Conservation (phyloP, 75 land plant species). For the Picea sitchensis region DNA sequence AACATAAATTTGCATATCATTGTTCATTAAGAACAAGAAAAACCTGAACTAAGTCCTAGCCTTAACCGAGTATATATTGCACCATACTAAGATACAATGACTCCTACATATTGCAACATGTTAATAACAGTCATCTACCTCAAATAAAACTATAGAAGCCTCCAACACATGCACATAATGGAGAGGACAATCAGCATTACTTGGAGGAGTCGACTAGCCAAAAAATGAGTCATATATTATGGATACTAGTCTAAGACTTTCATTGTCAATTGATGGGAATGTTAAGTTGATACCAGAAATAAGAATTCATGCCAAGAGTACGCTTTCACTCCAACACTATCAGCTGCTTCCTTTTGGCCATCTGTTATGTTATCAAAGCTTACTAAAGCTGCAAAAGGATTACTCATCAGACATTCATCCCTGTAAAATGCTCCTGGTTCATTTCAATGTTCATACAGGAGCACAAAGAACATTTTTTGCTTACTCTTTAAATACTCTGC, state of each 20-base stretch:
- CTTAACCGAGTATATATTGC: background rate
- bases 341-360: conserved; percentile 60
- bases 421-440: background rate
- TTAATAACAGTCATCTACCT: background rate
- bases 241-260: background rate
- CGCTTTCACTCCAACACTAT: conserved; percentile 50
- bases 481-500: conserved; percentile 46
- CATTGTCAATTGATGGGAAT: background rate
- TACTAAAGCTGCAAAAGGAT: conserved; percentile 60
- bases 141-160: background rate
- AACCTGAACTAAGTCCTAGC: background rate
- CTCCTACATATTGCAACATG: background rate
- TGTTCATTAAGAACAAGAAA: background rate
- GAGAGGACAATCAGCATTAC: background rate
- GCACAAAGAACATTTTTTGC: conserved; percentile 11
- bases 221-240: background rate
- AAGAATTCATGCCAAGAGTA: conserved; percentile 66
- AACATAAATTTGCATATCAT: background rate
- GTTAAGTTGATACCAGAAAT: conserved; percentile 33
- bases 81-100: background rate
- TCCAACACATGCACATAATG: background rate
- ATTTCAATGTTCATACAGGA: background rate
- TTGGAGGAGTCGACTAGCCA: background rate
- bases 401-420: background rate
- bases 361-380: conserved; percentile 57